Evolutionary conservation across 345 rosid species (phyloP).

Genomic region (Cochlearia excelsa): DNA sequence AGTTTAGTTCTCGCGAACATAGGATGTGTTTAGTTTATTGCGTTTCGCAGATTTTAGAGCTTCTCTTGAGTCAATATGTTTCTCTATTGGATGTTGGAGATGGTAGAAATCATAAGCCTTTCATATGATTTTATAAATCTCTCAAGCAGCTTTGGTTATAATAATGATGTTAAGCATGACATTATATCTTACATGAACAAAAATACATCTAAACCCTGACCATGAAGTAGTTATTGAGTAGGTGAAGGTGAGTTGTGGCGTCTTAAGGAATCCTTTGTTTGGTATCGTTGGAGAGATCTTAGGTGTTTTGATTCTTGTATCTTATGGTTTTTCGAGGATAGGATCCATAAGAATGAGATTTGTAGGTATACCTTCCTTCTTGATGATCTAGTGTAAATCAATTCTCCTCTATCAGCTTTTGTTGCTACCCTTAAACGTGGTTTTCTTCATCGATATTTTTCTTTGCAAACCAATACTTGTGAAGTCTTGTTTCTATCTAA

Average conservation of each 20-base stretch:
- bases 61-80: neutral
- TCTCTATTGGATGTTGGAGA: neutral
- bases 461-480: constrained; percentile 10
- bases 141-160: neutral
- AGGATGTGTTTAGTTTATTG: neutral
- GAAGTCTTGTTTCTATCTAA: constrained; percentile 1
- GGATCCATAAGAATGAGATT: neutral
- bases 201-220: constrained; percentile 6
- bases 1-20: neutral
- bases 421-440: constrained; percentile 9
- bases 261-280: neutral
- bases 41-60: neutral
- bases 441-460: constrained; percentile 1
- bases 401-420: neutral
- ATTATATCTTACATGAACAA: neutral
- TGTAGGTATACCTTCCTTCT: constrained; percentile 4
- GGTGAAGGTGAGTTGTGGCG: neutral
- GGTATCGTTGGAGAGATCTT: neutral
- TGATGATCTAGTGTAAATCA: neutral
- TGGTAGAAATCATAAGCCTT: neutral
- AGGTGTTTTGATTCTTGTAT: constrained; percentile 18
- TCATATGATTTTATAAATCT: neutral
- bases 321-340: neutral
- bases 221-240: constrained; percentile 13
- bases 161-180: neutral